Base-by-base conservation (phyloP, 176 grass and related monocot genomes). In the Juncus effusus region DNA sequence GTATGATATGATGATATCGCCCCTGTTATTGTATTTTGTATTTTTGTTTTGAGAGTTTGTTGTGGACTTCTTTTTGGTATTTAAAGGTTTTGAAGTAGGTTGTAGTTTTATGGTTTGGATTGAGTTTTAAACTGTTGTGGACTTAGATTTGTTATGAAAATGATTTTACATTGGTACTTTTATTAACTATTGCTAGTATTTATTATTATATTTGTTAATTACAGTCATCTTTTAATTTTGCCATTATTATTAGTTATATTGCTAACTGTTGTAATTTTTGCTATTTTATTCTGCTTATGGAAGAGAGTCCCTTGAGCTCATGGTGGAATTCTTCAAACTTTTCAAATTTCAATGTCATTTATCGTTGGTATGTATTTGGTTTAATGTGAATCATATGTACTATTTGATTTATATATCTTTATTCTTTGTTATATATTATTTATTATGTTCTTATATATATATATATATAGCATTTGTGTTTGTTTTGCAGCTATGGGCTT, bases 51-150 rank as follows among this genome's bases (percentile, higher is more conserved):
- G 5, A 7, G 51, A 56, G 56, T 13, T 40, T 10, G 40, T 56
- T 8, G 8, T 38, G 5, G 2, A 7, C 37, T 10, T 42, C 41
- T 44, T 41, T 69, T 40, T 55, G 64, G 44, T 13, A 68, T 53
- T 42, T 16, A 39, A 40, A 56, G 13, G 51, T 4, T 8, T 54
- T 72, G 55, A 16, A 4, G 19, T 36, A 5, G 42, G 53, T 16
- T 70, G 40, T 37, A 57, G 56, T 54, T 42, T 28, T 15, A 44
- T 45, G 13, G 54, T 45, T 5, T 71, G 69, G 53, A 41, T 10
- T 72, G 54, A 45, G 15, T 36, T 10, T 11, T 19, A 42, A 35
- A 44, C 40, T 72, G 54, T 59, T 72, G 44, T 60, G 69, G 53
- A 72, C 28, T 16, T 28, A 1, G 19, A 28, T 28, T 5, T 72